phyloP scores from a whole-genome alignment of 331 rosid species.

The Arachis monticola region DNA sequence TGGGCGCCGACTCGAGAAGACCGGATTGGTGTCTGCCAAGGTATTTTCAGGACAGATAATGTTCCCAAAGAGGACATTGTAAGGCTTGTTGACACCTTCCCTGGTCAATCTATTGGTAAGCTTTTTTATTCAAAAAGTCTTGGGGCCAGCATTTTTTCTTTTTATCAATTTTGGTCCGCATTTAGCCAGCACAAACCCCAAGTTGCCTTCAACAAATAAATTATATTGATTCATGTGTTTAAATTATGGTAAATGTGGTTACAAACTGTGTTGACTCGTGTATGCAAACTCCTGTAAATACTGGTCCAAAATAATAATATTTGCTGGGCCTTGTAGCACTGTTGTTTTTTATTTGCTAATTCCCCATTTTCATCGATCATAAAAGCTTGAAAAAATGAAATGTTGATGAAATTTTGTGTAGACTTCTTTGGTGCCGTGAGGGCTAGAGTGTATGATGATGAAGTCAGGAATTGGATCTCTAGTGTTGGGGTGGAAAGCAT shows the following conservation, averaged over 20 bases:
- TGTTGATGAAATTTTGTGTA: constrained; percentile 31
- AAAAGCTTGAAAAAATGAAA: too few relatives aligned
- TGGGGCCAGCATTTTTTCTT: too few relatives aligned
- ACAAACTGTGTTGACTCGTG: too few relatives aligned
- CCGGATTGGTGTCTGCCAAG: constrained; percentile 82
- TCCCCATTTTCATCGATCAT: background rate
- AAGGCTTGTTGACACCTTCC: constrained; percentile 91
- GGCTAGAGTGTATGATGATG: constrained; percentile 96
- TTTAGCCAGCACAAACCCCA: too few relatives aligned
- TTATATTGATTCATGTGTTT: too few relatives aligned
- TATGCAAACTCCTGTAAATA: background rate
- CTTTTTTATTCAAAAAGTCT: too few relatives aligned
- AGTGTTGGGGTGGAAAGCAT: constrained; percentile 68
- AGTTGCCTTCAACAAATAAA: too few relatives aligned
- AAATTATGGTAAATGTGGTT: too few relatives aligned
- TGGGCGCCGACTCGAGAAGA: constrained; percentile 97
- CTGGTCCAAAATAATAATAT: too few relatives aligned
- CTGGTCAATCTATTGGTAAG: constrained; percentile 65
- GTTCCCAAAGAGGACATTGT: constrained; percentile 56
- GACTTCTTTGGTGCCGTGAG: constrained; percentile 95
- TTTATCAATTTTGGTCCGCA: too few relatives aligned
- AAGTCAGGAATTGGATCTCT: constrained; percentile 86
- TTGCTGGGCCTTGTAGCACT: too few relatives aligned
- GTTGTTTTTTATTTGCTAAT: background rate
- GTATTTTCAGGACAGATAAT: constrained; percentile 75